A percentile compares a stretch with the other conserved stretches of the same genome.
phyloP scores from a whole-genome alignment of 2,329 filamentous ascomycete genomes.

The Apiospora aurea region DNA sequence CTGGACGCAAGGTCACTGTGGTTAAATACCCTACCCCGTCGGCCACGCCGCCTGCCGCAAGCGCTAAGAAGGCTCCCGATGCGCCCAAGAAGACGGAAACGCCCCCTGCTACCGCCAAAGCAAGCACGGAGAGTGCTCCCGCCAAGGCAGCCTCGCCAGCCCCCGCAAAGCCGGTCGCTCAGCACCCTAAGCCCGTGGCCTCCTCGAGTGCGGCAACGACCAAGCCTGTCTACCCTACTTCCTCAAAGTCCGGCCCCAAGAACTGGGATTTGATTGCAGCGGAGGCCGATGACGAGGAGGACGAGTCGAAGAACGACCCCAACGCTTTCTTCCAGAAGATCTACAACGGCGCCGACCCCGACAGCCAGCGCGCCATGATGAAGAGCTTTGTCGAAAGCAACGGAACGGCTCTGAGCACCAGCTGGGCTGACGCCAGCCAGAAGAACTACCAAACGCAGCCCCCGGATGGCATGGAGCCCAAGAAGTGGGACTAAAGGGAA shows the following conservation, averaged over 20 bases:
- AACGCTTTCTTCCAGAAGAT: conserved; percentile 91
- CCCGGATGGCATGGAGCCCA: conserved; percentile 79
- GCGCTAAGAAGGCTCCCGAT: background rate
- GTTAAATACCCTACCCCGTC: conserved; percentile 42
- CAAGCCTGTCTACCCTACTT: conserved; percentile 78
- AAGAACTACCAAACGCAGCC: conserved; percentile 75
- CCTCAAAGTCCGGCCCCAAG: conserved; percentile 82
- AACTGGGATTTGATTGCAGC: conserved; percentile 84
- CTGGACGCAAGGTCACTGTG: conserved; percentile 54
- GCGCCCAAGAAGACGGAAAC: conserved; percentile 24
- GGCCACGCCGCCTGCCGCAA: background rate
- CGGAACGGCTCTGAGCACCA: conserved; percentile 89
- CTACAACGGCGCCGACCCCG: conserved; percentile 77
- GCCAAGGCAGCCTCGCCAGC: conserved; percentile 33
- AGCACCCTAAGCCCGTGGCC: background rate
- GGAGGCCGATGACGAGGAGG: conserved; percentile 55
- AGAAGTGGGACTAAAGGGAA: conserved; percentile 62
- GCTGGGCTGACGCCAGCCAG: conserved; percentile 82
- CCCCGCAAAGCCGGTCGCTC: background rate
- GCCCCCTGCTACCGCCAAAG: conserved; percentile 22
- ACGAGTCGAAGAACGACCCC: conserved; percentile 67
- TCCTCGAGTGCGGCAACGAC: conserved; percentile 3
- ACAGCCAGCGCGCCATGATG: conserved; percentile 93
- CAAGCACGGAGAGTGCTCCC: conserved; percentile 45
- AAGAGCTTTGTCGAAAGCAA: conserved; percentile 96